Percentiles rank a stretch among this genome's conserved stretches.
phyloP scores from a whole-genome alignment of 148 eudicot genomes.

The Rhododendron kiyosumense region DNA sequence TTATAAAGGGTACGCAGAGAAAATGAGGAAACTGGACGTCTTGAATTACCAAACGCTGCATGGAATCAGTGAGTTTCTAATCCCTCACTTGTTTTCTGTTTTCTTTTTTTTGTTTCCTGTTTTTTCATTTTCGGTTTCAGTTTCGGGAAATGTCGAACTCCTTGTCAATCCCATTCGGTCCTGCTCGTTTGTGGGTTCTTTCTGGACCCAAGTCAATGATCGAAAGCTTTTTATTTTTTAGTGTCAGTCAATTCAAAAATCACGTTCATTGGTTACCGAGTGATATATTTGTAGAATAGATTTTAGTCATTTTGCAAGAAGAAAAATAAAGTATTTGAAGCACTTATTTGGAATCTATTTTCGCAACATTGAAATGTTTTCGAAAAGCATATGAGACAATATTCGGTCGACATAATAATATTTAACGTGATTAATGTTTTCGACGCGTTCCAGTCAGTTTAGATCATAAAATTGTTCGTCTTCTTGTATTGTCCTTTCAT shows the following conservation, averaged over 20 bases:
- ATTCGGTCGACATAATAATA: too few species aligned
- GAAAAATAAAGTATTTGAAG: too few species aligned
- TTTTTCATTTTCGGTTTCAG: neutral
- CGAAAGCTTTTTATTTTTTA: neutral
- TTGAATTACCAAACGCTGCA: slow-evolving; percentile 81
- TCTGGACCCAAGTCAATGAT: neutral
- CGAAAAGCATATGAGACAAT: neutral
- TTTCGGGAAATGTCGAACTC: neutral
- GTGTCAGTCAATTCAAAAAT: neutral
- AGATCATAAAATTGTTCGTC: too few species aligned
- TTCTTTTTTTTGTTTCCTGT: neutral
- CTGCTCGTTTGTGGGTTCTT: neutral
- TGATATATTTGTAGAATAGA: too few species aligned
- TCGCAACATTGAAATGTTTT: too few species aligned
- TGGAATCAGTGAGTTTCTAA: slow-evolving; percentile 69
- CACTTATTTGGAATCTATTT: too few species aligned
- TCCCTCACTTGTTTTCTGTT: neutral
- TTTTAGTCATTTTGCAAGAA: neutral
- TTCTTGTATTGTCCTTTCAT: neutral
- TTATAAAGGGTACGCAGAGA: slow-evolving; percentile 72
- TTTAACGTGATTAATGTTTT: neutral
- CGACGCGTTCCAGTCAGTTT: too few species aligned
- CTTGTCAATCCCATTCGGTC: neutral
- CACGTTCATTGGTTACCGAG: neutral
- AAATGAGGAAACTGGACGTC: slow-evolving; percentile 78